These are phyloP conservation scores for Wickerhamomyces bisporus DNA, from an alignment of 805 yeast species.

Conservation along the genomic window DNA sequence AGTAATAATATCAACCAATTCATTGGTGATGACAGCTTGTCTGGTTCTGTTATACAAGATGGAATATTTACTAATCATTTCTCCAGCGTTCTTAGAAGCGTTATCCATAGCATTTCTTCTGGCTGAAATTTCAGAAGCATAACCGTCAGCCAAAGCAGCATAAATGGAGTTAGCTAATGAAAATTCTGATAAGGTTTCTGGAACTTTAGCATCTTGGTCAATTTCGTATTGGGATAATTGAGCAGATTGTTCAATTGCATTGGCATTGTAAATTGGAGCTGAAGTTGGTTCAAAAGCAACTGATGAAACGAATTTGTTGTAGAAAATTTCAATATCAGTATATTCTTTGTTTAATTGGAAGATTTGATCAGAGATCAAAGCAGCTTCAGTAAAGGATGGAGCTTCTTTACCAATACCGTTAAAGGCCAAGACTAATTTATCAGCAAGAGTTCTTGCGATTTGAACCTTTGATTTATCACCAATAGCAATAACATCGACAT, in stretches of 20 bases:
- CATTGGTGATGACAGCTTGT: slow-evolving; percentile 99
- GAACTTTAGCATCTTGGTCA: slow-evolving; percentile 61
- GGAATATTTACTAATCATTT: slow-evolving; percentile 94
- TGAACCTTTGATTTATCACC: slow-evolving; percentile 95
- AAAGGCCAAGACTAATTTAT: slow-evolving; percentile 67
- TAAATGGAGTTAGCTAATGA: slow-evolving; percentile 85
- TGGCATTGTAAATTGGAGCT: slow-evolving; percentile 61
- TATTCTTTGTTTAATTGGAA: slow-evolving; percentile 50
- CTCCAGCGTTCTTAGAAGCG: slow-evolving; percentile 99
- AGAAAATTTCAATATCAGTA: slow-evolving; percentile 73
- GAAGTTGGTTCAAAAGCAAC: slow-evolving; percentile 84
- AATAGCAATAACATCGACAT: slow-evolving; percentile 75
- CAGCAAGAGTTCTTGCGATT: slow-evolving; percentile 75
- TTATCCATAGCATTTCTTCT: slow-evolving; percentile 99
- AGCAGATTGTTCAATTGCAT: slow-evolving; percentile 76
- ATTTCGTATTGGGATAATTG: slow-evolving; percentile 78
- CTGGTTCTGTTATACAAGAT: slow-evolving; percentile 99
- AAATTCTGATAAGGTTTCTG: slow-evolving; percentile 77
- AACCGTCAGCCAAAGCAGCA: slow-evolving; percentile 95
- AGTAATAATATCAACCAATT: slow-evolving; percentile 97
- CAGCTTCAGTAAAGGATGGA: slow-evolving; percentile 88
- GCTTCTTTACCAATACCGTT: slow-evolving; percentile 95
- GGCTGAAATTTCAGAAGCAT: slow-evolving; percentile 95
- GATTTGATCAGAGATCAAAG: slow-evolving; percentile 84
- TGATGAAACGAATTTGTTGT: slow-evolving; percentile 83